Conservation (phyloP, 192 early-diverging fungal species). For the Dissophora globulifera region DNA sequence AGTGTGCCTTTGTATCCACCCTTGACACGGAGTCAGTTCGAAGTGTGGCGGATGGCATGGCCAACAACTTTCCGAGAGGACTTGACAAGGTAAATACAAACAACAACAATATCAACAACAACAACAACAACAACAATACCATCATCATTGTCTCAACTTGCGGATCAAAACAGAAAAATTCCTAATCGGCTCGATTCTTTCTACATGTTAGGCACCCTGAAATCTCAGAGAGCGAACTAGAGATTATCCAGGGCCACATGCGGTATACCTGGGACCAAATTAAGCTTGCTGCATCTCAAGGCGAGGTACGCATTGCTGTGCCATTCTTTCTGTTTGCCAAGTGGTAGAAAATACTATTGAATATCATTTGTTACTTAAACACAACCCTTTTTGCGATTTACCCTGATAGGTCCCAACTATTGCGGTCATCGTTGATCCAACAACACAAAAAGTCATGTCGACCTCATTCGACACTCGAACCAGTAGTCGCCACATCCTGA, state of each 20-base stretch:
- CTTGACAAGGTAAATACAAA: slow-evolving; percentile 51
- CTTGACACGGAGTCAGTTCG: slow-evolving; percentile 74
- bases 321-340: not conserved
- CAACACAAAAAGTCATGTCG: slow-evolving; percentile 59
- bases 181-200: too few species aligned
- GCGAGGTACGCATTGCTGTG: slow-evolving; percentile 47
- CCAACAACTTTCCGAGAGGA: slow-evolving; percentile 81
- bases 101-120: too few species aligned
- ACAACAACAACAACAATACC: too few species aligned
- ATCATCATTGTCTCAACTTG: not conserved
- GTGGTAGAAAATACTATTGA: not conserved
- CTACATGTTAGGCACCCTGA: slow-evolving; percentile 58
- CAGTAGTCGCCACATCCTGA: slow-evolving; percentile 67
- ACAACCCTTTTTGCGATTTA: too few species aligned
- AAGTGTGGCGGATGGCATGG: slow-evolving; percentile 84
- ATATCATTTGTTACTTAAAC: not conserved
- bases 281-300: slow-evolving; percentile 31
- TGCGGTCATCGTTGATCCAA: slow-evolving; percentile 68
- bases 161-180: too few species aligned
- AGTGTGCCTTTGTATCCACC: slow-evolving; percentile 73
- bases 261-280: slow-evolving; percentile 26
- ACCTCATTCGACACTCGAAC: slow-evolving; percentile 59
- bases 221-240: slow-evolving; percentile 54
- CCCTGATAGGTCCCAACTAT: slow-evolving; percentile 54
- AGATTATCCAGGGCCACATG: slow-evolving; percentile 55